phyloP scores from a whole-genome alignment of 805 yeast species.

The Candida vaughaniae region DNA sequence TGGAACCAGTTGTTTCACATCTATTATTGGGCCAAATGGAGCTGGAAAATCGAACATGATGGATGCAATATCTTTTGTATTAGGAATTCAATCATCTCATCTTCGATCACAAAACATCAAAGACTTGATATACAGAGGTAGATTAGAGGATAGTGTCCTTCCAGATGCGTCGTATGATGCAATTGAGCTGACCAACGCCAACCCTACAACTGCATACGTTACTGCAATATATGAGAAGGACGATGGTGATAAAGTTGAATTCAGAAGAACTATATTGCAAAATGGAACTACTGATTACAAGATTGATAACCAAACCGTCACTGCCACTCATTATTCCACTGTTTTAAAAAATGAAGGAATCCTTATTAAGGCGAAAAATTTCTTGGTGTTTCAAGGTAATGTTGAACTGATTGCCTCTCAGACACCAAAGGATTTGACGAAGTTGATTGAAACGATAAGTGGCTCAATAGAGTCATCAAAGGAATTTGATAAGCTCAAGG shows the following conservation, averaged over 20 bases:
- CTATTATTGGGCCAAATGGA: constrained; percentile 98
- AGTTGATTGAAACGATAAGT: constrained; percentile 75
- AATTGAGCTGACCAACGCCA: constrained; percentile 1
- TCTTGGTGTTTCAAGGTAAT: constrained; percentile 94
- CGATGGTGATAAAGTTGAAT: constrained; percentile 54
- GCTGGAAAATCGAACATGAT: constrained; percentile 96
- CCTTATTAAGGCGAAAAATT: constrained; percentile 84
- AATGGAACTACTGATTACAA: constrained; percentile 67
- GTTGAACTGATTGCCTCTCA: constrained; percentile 92
- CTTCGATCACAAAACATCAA: constrained; percentile 70
- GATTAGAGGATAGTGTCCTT: constrained; percentile 16
- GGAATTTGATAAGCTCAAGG: constrained; percentile 66
- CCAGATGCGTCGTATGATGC: constrained; percentile 22
- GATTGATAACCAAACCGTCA: constrained; percentile 58
- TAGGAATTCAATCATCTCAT: constrained; percentile 76
- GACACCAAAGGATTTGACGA: constrained; percentile 71
- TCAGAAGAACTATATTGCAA: constrained; percentile 60
- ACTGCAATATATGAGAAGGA: constrained; percentile 70
- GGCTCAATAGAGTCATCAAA: constrained; percentile 69
- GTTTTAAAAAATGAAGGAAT: constrained; percentile 76
- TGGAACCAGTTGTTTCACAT: constrained; percentile 79
- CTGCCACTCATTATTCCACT: constrained; percentile 63
- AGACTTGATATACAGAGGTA: constrained; percentile 81
- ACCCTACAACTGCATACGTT: constrained; percentile 65
- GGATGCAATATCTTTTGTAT: constrained; percentile 94